Percentiles rank a stretch among this genome's conserved stretches.
Evolutionary conservation across 208 protist species (phyloP).

Genomic region (Wallacemonas rigidus): DNA sequence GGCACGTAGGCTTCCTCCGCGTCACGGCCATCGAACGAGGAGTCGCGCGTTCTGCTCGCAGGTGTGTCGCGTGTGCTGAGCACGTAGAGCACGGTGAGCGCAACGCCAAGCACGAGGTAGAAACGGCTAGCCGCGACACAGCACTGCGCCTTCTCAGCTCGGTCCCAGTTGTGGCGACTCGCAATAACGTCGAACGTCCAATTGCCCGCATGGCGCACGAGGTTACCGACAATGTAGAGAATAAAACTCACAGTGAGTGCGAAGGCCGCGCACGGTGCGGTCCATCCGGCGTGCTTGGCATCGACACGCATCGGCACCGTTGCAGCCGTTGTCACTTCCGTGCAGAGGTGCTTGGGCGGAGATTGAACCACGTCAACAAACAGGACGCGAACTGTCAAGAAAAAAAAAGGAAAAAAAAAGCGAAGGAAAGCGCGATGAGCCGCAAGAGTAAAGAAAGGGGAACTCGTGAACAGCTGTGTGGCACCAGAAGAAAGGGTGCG

Average conservation of each 20-base stretch:
- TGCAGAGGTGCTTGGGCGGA: background rate
- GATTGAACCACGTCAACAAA: background rate
- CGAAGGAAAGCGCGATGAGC: background rate
- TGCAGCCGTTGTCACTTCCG: background rate
- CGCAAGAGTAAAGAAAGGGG: too few species aligned
- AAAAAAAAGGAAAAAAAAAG: slow-evolving; percentile 9
- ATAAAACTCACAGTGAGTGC: slow-evolving; percentile 39
- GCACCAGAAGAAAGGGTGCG: background rate
- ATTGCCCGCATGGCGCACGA: slow-evolving; percentile 36
- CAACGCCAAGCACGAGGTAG: slow-evolving; percentile 46
- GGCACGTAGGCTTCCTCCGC: background rate
- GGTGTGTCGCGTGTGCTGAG: background rate
- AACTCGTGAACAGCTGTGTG: too few species aligned
- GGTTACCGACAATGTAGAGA: slow-evolving; percentile 40
- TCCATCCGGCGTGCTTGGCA: slow-evolving; percentile 15
- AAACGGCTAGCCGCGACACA: slow-evolving; percentile 51
- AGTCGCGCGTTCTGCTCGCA: background rate
- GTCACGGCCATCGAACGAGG: background rate
- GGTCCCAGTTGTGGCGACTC: slow-evolving; percentile 63
- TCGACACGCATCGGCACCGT: background rate
- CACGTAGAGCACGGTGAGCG: slow-evolving; percentile 25
- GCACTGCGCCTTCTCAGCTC: slow-evolving; percentile 43
- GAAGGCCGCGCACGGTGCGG: slow-evolving; percentile 37
- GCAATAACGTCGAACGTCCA: slow-evolving; percentile 76
- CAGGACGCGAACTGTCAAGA: background rate